Base-by-base conservation (phyloP, 2,329 filamentous ascomycete genomes). In the Fusarium sp. region DNA sequence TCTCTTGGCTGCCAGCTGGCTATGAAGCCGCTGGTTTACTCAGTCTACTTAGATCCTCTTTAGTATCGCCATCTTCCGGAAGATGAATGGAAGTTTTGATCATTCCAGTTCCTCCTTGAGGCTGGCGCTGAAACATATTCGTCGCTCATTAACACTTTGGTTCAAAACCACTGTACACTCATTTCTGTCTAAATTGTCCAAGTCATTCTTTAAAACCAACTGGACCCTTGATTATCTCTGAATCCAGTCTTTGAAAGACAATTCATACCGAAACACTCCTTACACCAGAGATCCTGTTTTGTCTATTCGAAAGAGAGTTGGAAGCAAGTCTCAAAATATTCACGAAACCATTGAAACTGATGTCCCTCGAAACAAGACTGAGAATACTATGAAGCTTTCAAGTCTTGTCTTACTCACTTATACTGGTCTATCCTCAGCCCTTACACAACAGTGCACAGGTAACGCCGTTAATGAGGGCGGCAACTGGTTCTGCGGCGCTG, bases 401-500 rank as follows among this genome's bases (percentile, higher is more conserved):
- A 60, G 69, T n/a, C 46, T 73, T 17, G 50, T 70, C 19, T 34
- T 79, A 17, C 70, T 80, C 58, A 73, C 74, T 57, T 72, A 72
- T 42, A 71, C 74, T 55, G 65, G 76, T 63, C 57, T 77, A 69
- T 74, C 73, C 22, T 70, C 76, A 26, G 79, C 77, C 44, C 61
- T 76, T 14, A 75, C 72, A 6, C 76, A 79, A 55, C 76, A 81
- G 65, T 83, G 81, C 70, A 74, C 75, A 7, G 79, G 79, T 34
- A 75, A 34, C 7, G 71, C 77, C 28, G 66, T 74, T 49, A 60
- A 82, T 8, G 81, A 83, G 63, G 76, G 75, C 26, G 87, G 88
- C 64, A 93, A 92, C 78, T 90, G 80, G 81, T 93, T 90, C 80
- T 92, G 90, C 78, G 83, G 88, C 58, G 75, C 84, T 39, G 89